Evolutionary conservation across 495 filamentous ascomycete genomes (phyloP).

Genomic region (Extremus antarcticus): DNA sequence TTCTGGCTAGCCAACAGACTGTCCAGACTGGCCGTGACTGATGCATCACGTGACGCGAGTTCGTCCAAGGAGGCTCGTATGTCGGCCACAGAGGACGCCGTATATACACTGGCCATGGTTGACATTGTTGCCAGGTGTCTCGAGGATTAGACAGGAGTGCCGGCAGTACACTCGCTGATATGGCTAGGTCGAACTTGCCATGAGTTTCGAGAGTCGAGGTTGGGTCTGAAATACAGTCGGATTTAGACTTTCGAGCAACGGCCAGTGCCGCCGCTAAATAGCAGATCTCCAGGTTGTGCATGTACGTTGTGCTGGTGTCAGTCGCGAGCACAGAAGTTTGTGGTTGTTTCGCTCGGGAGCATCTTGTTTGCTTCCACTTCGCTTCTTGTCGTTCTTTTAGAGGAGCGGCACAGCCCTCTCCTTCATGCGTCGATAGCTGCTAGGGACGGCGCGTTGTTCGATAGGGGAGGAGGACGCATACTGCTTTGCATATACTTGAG

Average conservation of each 20-base stretch:
- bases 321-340: not conserved
- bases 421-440: constrained; percentile 1
- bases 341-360: not conserved
- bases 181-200: not conserved
- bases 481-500: not conserved
- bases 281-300: not conserved
- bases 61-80: constrained; percentile 63
- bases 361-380: not conserved
- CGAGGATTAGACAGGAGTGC: no score
- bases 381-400: not conserved
- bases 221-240: no score
- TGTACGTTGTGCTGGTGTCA: not conserved
- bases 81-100: constrained; percentile 33
- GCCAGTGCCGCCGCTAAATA: no score
- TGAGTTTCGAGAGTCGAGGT: not conserved
- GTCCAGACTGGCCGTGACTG: constrained; percentile 64
- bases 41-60: constrained; percentile 63
- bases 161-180: not conserved
- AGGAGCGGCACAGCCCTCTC: not conserved
- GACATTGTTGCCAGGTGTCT: not conserved
- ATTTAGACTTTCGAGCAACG: no score
- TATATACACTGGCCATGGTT: constrained; percentile 1
- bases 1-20: constrained; percentile 66
- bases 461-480: not conserved
- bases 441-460: not conserved